phyloP scores from a whole-genome alignment of 805 yeast genomes.

The Kuraishia molischiana region DNA sequence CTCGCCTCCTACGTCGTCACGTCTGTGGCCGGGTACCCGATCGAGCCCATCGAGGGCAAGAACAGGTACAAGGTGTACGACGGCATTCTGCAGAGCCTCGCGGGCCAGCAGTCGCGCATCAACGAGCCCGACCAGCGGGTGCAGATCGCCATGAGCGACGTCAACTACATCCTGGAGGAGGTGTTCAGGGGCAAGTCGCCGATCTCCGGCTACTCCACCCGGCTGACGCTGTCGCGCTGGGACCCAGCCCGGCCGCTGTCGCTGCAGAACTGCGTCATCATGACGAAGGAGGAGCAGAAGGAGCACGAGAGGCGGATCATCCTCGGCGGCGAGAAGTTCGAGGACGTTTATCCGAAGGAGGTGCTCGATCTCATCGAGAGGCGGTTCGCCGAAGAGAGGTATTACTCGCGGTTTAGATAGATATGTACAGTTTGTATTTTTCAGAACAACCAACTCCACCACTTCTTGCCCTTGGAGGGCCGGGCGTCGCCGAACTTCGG shows the following conservation, averaged over 20 bases:
- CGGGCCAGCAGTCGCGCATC: slow-evolving; percentile 78
- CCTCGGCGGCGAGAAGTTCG: slow-evolving; percentile 51
- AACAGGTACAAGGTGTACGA: slow-evolving; percentile 82
- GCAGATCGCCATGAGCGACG: slow-evolving; percentile 65
- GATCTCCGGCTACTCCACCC: slow-evolving; percentile 70
- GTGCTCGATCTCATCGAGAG: slow-evolving; percentile 46
- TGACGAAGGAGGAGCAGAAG: slow-evolving; percentile 84
- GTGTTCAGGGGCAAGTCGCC: slow-evolving; percentile 90
- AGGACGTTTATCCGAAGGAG: slow-evolving; percentile 53
- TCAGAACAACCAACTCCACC: slow-evolving; percentile 48
- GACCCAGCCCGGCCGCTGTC: slow-evolving; percentile 54
- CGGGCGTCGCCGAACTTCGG: slow-evolving; percentile 40
- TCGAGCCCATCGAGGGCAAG: slow-evolving; percentile 86
- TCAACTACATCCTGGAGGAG: slow-evolving; percentile 81
- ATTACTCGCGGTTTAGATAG: slow-evolving; percentile 50
- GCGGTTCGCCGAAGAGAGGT: slow-evolving; percentile 67
- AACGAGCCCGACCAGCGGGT: slow-evolving; percentile 66
- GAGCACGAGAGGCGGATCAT: slow-evolving; percentile 70
- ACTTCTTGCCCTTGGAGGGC: slow-evolving; percentile 40
- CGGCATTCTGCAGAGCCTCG: slow-evolving; percentile 68
- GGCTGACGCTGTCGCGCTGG: slow-evolving; percentile 81
- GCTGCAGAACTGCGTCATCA: slow-evolving; percentile 71
- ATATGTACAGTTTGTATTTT: neutral
- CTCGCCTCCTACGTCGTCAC: slow-evolving; percentile 80
- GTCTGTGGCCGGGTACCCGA: slow-evolving; percentile 75